phyloP scores from a whole-genome alignment of 2,329 filamentous ascomycete genomes.

The Talaromyces verruculosus region DNA sequence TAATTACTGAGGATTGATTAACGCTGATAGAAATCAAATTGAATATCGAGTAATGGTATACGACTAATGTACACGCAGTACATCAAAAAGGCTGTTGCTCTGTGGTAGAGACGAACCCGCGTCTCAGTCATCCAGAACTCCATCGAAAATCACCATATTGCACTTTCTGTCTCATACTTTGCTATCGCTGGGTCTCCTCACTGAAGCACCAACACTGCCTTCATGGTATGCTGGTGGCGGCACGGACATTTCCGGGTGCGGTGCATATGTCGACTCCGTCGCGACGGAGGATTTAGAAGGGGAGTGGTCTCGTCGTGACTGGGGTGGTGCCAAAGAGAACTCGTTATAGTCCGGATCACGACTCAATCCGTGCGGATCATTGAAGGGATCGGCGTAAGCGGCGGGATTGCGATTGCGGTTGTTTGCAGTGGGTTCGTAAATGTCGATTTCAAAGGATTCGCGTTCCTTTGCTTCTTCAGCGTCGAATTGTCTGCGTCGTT shows the following conservation, averaged over 20 bases:
- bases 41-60: neutral
- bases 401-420: conserved; percentile 8
- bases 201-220: neutral
- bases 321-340: conserved; percentile 20
- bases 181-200: neutral
- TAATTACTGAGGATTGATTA: neutral
- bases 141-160: neutral
- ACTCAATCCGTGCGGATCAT: conserved; percentile 16
- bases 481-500: conserved; percentile 15
- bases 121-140: conserved; percentile 1
- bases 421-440: conserved; percentile 19
- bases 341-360: conserved; percentile 21
- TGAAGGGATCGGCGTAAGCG: conserved; percentile 16
- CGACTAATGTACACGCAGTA: neutral
- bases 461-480: conserved; percentile 21
- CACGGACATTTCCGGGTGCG: neutral
- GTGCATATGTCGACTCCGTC: conserved; percentile 6
- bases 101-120: conserved; percentile 16
- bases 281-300: conserved; percentile 15
- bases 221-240: conserved; percentile 19
- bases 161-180: neutral
- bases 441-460: conserved; percentile 21
- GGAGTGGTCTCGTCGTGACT: conserved; percentile 10
- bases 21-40: neutral
- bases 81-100: neutral